Percentiles rank a stretch among this genome's conserved stretches.
phyloP scores from a whole-genome alignment of 257 asterid genomes.

The Gentiana dahurica region DNA sequence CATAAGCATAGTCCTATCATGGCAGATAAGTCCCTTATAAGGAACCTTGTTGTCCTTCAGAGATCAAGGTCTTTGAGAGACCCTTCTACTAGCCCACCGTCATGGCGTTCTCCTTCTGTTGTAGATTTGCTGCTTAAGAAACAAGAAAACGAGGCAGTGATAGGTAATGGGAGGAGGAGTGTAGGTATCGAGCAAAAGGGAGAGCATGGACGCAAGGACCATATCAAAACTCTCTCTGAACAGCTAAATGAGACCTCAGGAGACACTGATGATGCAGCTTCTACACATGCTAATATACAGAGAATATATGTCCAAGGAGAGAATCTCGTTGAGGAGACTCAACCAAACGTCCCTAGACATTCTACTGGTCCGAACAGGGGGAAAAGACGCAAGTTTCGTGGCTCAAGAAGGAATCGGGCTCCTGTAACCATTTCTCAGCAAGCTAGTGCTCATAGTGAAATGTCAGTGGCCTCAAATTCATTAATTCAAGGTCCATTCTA shows the following conservation, averaged over 20 bases:
- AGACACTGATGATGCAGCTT: slow-evolving; percentile 57
- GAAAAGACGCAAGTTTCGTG: slow-evolving; percentile 69
- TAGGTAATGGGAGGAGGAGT: slow-evolving; percentile 42
- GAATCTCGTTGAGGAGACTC: slow-evolving; percentile 29
- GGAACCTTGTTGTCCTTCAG: slow-evolving; percentile 78
- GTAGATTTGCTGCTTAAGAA: slow-evolving; percentile 29
- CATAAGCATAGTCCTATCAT: slow-evolving; percentile 88
- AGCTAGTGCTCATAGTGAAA: slow-evolving; percentile 49
- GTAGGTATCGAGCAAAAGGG: slow-evolving; percentile 35
- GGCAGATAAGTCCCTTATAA: slow-evolving; percentile 65
- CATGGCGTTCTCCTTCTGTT: slow-evolving; percentile 54
- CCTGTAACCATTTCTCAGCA: slow-evolving; percentile 33
- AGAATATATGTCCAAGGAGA: slow-evolving; percentile 25
- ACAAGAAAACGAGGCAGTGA: slow-evolving; percentile 28
- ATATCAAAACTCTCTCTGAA: slow-evolving; percentile 44
- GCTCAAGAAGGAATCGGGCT: slow-evolving; percentile 55
- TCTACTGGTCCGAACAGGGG: slow-evolving; percentile 34
- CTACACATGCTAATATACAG: slow-evolving; percentile 31
- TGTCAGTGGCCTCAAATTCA: slow-evolving; percentile 88
- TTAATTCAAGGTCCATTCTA: slow-evolving; percentile 35
- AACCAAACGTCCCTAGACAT: slow-evolving; percentile 19
- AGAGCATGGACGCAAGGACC: slow-evolving; percentile 25
- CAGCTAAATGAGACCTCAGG: slow-evolving; percentile 38
- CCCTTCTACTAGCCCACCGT: slow-evolving; percentile 76
- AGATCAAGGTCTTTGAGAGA: slow-evolving; percentile 78